Conservation (phyloP, 2,329 filamentous ascomycete species). For the Conoideocrella luteorostrata region DNA sequence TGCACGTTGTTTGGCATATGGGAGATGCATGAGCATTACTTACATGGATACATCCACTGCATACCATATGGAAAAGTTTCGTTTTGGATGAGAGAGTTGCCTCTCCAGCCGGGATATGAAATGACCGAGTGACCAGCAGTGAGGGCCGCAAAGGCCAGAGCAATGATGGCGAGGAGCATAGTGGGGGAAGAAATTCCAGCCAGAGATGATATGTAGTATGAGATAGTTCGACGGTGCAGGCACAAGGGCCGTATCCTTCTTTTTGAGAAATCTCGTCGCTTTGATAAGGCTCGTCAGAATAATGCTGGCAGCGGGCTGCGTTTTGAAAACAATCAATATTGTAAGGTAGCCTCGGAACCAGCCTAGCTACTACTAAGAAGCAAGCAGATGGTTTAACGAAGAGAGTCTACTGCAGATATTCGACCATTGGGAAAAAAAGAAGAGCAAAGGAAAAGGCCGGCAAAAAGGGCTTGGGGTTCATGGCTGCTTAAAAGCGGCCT, state of each 20-base stretch:
- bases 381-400: background rate
- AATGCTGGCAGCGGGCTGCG: background rate
- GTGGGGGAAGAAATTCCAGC: background rate
- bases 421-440: no score
- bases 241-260: background rate
- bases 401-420: background rate
- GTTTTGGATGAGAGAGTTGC: conserved; percentile 77
- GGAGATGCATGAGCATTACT: conserved; percentile 25
- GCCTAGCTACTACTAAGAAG: conserved; percentile 2
- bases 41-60: conserved; percentile 95
- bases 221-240: background rate
- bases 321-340: background rate
- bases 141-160: conserved; percentile 40
- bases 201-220: background rate
- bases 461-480: background rate
- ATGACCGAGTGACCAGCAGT: conserved; percentile 72
- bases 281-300: no score
- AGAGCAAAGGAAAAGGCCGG: background rate
- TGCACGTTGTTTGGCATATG: no score
- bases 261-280: no score
- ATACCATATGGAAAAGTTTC: conserved; percentile 78
- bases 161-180: conserved; percentile 17
- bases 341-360: conserved; percentile 1
- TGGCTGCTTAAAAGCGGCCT: background rate
- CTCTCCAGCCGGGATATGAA: conserved; percentile 80